These are phyloP conservation scores for Heimioporus retisporus DNA, from an alignment of 1,284 basidiomycete species.

Conservation along the genomic window DNA sequence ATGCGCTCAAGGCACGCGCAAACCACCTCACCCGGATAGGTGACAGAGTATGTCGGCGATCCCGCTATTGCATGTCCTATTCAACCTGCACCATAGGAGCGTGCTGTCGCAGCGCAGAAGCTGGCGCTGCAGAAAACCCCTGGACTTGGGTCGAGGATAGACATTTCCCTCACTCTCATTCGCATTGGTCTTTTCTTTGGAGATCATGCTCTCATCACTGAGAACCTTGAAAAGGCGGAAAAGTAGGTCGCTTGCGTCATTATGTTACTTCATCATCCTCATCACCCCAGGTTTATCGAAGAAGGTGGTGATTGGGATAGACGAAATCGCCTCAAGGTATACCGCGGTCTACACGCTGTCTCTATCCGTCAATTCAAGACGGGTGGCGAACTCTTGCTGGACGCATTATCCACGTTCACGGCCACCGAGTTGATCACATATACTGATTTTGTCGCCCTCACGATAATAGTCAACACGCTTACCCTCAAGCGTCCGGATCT, in stretches of 20 bases:
- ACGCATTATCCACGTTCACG: constrained; percentile 95
- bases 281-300: constrained; percentile 81
- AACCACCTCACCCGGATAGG: constrained; percentile 93
- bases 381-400: constrained; percentile 83
- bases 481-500: constrained; percentile 88
- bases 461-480: constrained; percentile 86
- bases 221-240: constrained; percentile 86
- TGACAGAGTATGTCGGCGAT: constrained; percentile 74
- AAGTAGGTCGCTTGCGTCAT: constrained; percentile 59
- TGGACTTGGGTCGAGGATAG: constrained; percentile 94
- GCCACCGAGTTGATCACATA: constrained; percentile 93
- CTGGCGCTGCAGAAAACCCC: constrained; percentile 94
- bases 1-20: constrained; percentile 85
- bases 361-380: constrained; percentile 89
- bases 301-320: constrained; percentile 99
- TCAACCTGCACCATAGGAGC: constrained; percentile 59
- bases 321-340: constrained; percentile 96
- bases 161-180: constrained; percentile 91
- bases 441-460: constrained; percentile 92
- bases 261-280: background rate
- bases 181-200: constrained; percentile 94
- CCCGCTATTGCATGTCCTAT: background rate
- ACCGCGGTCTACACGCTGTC: constrained; percentile 88
- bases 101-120: constrained; percentile 83
- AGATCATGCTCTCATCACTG: constrained; percentile 81